Base-by-base conservation (phyloP, 441 rosid genomes). In the Erysimum cheiri region DNA sequence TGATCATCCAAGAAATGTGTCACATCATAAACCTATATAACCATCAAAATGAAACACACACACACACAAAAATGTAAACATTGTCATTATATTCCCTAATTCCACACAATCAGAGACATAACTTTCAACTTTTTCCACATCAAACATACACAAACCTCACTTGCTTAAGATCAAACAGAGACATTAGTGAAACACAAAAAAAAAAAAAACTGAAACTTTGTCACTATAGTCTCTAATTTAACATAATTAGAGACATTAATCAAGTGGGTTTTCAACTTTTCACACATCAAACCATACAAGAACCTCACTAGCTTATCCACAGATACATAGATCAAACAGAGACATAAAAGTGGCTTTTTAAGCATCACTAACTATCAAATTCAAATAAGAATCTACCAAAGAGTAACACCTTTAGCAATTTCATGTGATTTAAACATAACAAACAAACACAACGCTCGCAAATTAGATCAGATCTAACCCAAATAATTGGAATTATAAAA, bases 1-100 rank as follows among this genome's bases (percentile, higher is more conserved):
- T 92, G 98, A 72, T 94, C 98, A 4, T 92, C 97, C 90, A 94
- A 78, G 80, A 94, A 94, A 70, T 89, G 90, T 22, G 99, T 94
- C 80, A 94, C 98, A 75, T 94, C 84, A 50, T 81, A 94, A 6
- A 94, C 97, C 98, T 94, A 77, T 46, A 59, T 48, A 24, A 39
- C 35, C 59, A 72, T 71, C 8, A 17, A 66, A 64, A 64, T 0
- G 1, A 43, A 64, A n/a, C n/a, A 11, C 31, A 37, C 11, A 13
- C 15, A 15, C 17, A 3, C 22, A 12, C 5, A 33, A 43, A 61
- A 7, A 5, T 5, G n/a, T 8, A 57, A 52, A 15, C 31, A 41
- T 60, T 24, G 2, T 13, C 19, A 63, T 15, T 19, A 11, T 43
- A 1, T 3, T 52, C 54, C 10, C 19, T 13, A 13, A 70, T 60